phyloP scores from a whole-genome alignment of 805 yeast genomes.

The Tetrapisispora arboricola region DNA sequence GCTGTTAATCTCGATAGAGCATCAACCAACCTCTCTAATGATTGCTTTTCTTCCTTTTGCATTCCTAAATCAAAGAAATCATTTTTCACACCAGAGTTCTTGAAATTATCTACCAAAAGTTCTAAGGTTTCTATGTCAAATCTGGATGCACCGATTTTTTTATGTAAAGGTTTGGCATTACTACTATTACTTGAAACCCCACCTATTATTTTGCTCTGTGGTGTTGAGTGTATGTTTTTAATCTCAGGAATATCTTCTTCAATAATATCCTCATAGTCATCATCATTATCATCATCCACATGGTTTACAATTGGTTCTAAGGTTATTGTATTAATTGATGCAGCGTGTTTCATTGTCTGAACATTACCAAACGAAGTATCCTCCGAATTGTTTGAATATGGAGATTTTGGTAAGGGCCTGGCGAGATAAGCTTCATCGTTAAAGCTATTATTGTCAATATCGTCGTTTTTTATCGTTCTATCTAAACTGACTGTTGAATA shows the following conservation, averaged over 20 bases:
- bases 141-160: too few species aligned
- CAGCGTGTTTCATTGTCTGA: neutral
- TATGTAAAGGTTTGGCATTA: too few species aligned
- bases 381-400: neutral
- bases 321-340: neutral
- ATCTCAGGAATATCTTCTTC: neutral
- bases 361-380: neutral
- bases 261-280: slow-evolving; percentile 1
- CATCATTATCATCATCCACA: neutral
- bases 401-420: slow-evolving; percentile 20
- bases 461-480: slow-evolving; percentile 5
- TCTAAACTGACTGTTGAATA: slow-evolving; percentile 18
- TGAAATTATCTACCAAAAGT: slow-evolving; percentile 30
- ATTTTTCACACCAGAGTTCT: slow-evolving; percentile 34
- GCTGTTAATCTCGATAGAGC: slow-evolving; percentile 77
- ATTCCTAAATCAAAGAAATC: slow-evolving; percentile 67
- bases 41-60: slow-evolving; percentile 64
- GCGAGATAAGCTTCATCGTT: slow-evolving; percentile 12
- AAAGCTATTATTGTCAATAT: neutral
- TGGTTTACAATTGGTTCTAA: neutral
- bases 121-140: slow-evolving; percentile 29
- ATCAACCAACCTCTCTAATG: slow-evolving; percentile 78
- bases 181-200: neutral
- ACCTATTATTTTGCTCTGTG: neutral
- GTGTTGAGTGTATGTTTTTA: neutral